These are phyloP conservation scores for Globisporangium heterothallicum DNA, from an alignment of 352 stramenopile genomes.

Conservation along the genomic window DNA sequence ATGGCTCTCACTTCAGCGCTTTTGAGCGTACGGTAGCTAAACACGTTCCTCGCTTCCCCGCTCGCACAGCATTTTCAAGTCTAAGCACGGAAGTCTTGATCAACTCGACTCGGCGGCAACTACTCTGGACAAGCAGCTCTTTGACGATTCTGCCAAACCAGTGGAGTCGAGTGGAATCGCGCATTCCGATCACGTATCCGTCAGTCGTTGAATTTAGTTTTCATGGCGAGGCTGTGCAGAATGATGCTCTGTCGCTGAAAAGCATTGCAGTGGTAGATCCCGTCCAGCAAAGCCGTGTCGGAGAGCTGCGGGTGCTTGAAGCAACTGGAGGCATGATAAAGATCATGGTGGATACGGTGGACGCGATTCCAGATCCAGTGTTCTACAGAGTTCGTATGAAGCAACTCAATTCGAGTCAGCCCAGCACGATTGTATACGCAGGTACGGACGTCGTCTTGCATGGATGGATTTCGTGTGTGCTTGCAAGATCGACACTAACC, in stretches of 20 bases:
- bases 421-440: slow-evolving; percentile 20
- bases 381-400: slow-evolving; percentile 35
- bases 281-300: slow-evolving; percentile 8
- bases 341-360: slow-evolving; percentile 12
- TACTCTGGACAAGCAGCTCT: slow-evolving; percentile 33
- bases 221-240: slow-evolving; percentile 13
- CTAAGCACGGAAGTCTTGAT: slow-evolving; percentile 29
- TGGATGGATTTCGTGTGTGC: too few species aligned
- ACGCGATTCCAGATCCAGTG: slow-evolving; percentile 10
- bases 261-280: slow-evolving; percentile 21
- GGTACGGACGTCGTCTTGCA: slow-evolving; percentile 17
- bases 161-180: slow-evolving; percentile 25
- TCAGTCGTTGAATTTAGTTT: slow-evolving; percentile 31
- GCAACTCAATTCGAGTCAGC: not conserved
- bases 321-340: slow-evolving; percentile 43
- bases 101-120: slow-evolving; percentile 15
- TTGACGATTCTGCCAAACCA: slow-evolving; percentile 3
- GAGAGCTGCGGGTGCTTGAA: slow-evolving; percentile 17
- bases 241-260: slow-evolving; percentile 38
- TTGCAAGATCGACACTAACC: not conserved
- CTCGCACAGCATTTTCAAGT: slow-evolving; percentile 27
- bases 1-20: not conserved
- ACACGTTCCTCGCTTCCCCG: not conserved
- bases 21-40: not conserved
- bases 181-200: slow-evolving; percentile 17